phyloP scores from a whole-genome alignment of 805 yeast genomes.

The Ogataea siamensis region DNA sequence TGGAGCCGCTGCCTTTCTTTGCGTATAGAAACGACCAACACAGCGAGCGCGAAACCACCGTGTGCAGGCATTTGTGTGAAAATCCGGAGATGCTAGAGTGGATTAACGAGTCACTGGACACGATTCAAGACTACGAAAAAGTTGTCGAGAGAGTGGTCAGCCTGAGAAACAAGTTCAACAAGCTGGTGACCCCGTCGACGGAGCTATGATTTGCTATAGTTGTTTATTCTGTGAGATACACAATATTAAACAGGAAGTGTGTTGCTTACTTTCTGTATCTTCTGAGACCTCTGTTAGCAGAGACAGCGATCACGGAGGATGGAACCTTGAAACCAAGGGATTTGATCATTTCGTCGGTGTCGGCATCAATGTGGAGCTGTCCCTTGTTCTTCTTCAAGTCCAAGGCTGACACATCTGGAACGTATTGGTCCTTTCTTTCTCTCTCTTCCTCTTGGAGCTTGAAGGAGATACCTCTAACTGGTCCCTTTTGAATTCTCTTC shows the following conservation, averaged over 20 bases:
- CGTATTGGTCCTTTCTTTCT: slow-evolving; percentile 99
- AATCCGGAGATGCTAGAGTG: slow-evolving; percentile 32
- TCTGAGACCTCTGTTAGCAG: slow-evolving; percentile 90
- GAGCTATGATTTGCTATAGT: slow-evolving; percentile 8
- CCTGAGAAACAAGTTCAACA: slow-evolving; percentile 37
- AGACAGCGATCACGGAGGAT: slow-evolving; percentile 78
- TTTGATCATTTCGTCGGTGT: slow-evolving; percentile 93
- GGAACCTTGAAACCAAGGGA: slow-evolving; percentile 89
- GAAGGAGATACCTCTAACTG: slow-evolving; percentile 99
- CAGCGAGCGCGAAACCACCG: background rate
- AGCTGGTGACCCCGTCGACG: slow-evolving; percentile 8
- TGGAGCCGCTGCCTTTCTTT: slow-evolving; percentile 12
- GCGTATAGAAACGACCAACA: slow-evolving; percentile 2
- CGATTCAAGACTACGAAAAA: slow-evolving; percentile 34
- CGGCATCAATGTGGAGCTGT: slow-evolving; percentile 95
- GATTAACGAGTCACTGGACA: slow-evolving; percentile 36
- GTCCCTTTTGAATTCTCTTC: slow-evolving; percentile 99
- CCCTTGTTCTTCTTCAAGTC: slow-evolving; percentile 96
- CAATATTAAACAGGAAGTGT: slow-evolving; percentile 18
- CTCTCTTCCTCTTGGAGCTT: slow-evolving; percentile 99
- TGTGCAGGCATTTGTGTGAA: slow-evolving; percentile 3
- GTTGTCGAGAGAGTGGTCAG: slow-evolving; percentile 36
- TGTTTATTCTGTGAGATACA: slow-evolving; percentile 15
- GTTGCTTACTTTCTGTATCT: slow-evolving; percentile 72
- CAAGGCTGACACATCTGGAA: slow-evolving; percentile 99